These are phyloP conservation scores for Lasiodiplodia citricola DNA, from an alignment of 2,329 filamentous ascomycete genomes.

Conservation along the genomic window DNA sequence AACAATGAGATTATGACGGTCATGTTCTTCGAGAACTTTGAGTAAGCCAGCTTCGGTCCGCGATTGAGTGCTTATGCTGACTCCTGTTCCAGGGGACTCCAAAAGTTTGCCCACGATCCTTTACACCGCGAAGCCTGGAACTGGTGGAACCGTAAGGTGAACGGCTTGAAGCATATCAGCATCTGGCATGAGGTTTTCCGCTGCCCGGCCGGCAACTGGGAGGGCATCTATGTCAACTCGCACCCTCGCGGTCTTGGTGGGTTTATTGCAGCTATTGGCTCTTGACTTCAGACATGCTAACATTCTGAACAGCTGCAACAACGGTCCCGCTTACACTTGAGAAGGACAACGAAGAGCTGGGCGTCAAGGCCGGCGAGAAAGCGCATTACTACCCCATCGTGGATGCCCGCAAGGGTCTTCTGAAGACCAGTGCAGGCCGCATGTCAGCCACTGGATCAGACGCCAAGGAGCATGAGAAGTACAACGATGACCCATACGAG, in stretches of 20 bases:
- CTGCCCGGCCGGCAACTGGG: slow-evolving; percentile 53
- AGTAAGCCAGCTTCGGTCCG: slow-evolving; percentile 28
- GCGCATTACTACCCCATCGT: slow-evolving; percentile 40
- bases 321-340: slow-evolving; percentile 32
- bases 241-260: slow-evolving; percentile 24
- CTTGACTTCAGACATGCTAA: not conserved
- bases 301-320: slow-evolving; percentile 28
- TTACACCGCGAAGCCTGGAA: slow-evolving; percentile 58
- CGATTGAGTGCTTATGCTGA: not conserved
- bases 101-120: slow-evolving; percentile 58
- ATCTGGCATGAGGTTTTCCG: slow-evolving; percentile 63
- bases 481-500: slow-evolving; percentile 29
- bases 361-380: slow-evolving; percentile 27
- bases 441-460: slow-evolving; percentile 32
- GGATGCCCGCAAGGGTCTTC: slow-evolving; percentile 39
- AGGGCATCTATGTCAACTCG: slow-evolving; percentile 36
- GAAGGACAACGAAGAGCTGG: slow-evolving; percentile 10
- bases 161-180: slow-evolving; percentile 49
- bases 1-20: slow-evolving; percentile 50
- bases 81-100: slow-evolving; percentile 42
- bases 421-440: slow-evolving; percentile 41
- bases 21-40: slow-evolving; percentile 59
- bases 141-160: slow-evolving; percentile 50
- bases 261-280: not conserved
- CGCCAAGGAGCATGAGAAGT: slow-evolving; percentile 38